These are phyloP conservation scores for Micractinium sp. DNA, from an alignment of 139 green algal genomes.

Conservation along the genomic window DNA sequence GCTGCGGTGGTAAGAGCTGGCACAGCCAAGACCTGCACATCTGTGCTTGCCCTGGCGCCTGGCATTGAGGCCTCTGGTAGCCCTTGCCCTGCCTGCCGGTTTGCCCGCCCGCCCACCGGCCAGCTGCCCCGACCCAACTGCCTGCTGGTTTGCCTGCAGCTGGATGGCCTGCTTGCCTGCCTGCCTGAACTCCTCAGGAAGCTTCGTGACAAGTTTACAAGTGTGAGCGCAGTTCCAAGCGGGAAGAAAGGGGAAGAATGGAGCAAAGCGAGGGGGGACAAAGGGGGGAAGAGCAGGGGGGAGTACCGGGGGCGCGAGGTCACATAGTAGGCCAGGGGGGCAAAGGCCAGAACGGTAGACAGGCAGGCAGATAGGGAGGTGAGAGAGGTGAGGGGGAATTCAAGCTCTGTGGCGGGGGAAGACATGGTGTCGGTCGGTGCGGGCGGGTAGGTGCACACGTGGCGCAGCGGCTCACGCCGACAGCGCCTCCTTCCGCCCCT, in stretches of 20 bases:
- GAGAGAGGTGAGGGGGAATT: background rate
- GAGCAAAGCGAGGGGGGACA: background rate
- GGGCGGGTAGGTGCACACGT: background rate
- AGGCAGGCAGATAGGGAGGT: background rate
- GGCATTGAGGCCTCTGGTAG: too few species aligned
- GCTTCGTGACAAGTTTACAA: background rate
- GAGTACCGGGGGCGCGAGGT: background rate
- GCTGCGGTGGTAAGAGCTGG: too few species aligned
- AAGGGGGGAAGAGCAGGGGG: background rate
- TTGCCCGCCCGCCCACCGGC: too few species aligned
- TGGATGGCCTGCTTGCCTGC: too few species aligned
- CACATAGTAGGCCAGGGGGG: too few species aligned
- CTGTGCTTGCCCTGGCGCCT: too few species aligned
- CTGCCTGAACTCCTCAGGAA: background rate
- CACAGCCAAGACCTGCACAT: too few species aligned
- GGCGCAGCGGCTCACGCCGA: background rate
- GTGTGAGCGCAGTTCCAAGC: background rate
- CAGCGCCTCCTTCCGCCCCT: background rate
- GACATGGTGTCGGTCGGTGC: background rate
- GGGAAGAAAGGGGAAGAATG: background rate
- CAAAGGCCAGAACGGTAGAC: background rate
- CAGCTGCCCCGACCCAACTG: too few species aligned
- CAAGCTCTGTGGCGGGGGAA: too few species aligned
- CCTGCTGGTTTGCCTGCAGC: too few species aligned
- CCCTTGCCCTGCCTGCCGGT: too few species aligned